Base-by-base conservation (phyloP, 2,329 filamentous ascomycete genomes). In the Penicillium sp. region DNA sequence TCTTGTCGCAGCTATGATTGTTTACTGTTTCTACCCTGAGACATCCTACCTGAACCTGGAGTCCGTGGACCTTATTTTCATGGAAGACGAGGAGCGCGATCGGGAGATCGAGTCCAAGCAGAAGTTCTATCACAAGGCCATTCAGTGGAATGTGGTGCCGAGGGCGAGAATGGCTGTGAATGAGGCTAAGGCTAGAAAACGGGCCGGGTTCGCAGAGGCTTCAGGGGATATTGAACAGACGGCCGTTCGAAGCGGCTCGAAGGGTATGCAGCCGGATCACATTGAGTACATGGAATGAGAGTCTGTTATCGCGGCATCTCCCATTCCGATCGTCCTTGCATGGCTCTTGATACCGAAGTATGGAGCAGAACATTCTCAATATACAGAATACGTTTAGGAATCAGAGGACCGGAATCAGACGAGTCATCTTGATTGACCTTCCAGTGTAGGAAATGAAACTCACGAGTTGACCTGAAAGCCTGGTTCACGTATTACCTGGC, bases 11-110 rank as follows among this genome's bases (percentile, higher is more conserved):
- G 56, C 59, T 9, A 52, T 52, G 6, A 63, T 69, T 32, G 61
- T 68, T 6, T 68, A 59, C 46, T 64, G 63, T 42, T 65, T 66
- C 52, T 65, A 64, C 27, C 66, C 67, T 3, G 71, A 73, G 46
- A 73, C 70, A 0, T 60, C 61, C 10, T 67, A 67, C 27, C 60
- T 71, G 10, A 65, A 65, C 2, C 57, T 74, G 2, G 70, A 74
- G 50, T 71, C 71, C 20, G 64, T 73, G 27, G 72, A 75, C 53
- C 63, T 67, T 49, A 56, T 74, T 6, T 74, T 73, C 33, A 29
- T 55, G 24, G 37, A 44, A 13, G 45, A 48, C 38, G 47, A 48
- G 12, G 28, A 45, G 4, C 29, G 31, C 9, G 52, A 55, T 28
- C 52, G 25, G 37, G 49, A 52, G 27, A 50, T 55, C 24, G 41